Conservation (phyloP, 2,329 filamentous ascomycete genomes). For the Colletotrichum aenigma region DNA sequence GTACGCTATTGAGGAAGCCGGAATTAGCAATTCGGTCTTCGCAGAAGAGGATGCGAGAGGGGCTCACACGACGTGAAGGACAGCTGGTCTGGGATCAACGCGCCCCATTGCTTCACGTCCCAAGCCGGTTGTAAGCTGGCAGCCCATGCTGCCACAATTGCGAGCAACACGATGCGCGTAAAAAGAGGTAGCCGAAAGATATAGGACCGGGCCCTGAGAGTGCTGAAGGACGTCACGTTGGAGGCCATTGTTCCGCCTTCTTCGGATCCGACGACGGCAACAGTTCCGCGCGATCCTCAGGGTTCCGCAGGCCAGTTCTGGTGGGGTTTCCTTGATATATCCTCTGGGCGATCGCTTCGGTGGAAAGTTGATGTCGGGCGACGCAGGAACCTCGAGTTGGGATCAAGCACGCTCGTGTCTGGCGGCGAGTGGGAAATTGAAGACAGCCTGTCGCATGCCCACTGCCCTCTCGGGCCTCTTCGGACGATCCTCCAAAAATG, state of each 20-base stretch:
- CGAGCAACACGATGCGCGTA: slow-evolving; percentile 73
- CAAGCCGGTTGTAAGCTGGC: slow-evolving; percentile 72
- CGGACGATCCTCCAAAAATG: not conserved
- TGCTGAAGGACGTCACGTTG: slow-evolving; percentile 58
- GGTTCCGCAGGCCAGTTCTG: not conserved
- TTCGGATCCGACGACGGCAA: not conserved
- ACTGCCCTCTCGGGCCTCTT: not conserved
- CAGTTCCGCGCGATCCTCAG: not conserved
- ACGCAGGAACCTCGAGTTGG: not conserved
- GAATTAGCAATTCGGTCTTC: not conserved
- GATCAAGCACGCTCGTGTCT: not conserved
- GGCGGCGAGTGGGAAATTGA: not conserved
- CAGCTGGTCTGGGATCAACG: slow-evolving; percentile 78
- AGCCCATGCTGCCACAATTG: slow-evolving; percentile 62
- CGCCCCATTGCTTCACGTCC: slow-evolving; percentile 77
- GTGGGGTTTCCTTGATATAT: not conserved
- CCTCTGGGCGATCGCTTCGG: not conserved
- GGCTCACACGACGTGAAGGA: slow-evolving; percentile 75
- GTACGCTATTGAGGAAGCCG: slow-evolving; percentile 68
- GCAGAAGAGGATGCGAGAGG: not conserved
- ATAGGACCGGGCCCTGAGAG: slow-evolving; percentile 78
- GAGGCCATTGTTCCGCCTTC: slow-evolving; percentile 6
- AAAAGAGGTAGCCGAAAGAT: slow-evolving; percentile 85
- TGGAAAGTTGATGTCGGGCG: not conserved
- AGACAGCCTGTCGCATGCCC: slow-evolving; percentile 7